Base-by-base conservation (phyloP, 2,329 filamentous ascomycete genomes). In the Juglanconis juglandina region DNA sequence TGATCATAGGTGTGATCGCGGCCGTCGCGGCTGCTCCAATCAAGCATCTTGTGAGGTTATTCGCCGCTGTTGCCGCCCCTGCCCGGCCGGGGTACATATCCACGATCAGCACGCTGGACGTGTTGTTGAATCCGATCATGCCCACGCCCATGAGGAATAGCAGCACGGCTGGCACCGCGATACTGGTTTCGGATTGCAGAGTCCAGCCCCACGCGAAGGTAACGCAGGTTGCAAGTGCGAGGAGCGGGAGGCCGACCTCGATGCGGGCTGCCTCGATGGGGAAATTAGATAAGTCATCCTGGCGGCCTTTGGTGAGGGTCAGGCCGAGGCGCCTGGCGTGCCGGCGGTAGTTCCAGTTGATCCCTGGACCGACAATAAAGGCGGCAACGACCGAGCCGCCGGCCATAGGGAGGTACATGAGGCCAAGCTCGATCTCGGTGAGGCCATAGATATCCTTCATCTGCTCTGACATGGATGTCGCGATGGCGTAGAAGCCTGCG, bases 301-400 rank as follows among this genome's bases (percentile, higher is more conserved):
- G 81, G 9, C 81, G 80, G 52, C 76, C 81, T 65, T 78, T 79
- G 58, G 80, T 80, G 57, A 87, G 78, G 0, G 77, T 68, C 9
- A 89, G 73, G 9, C 82, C 82, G 0, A 84, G 70, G 5, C 72
- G 76, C 9, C 72, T 69, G 11, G 87, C 87, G 60, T 88, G 80
- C 1, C 87, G 82, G 1, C 81, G 78, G 69, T 87, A 92, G 70
- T 90, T 91, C 73, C 81, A 81, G 70, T 91, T 89, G 41, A 90
- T 79, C 1, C 85, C 65, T 2, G 79, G 77, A 1, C 88, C 87
- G 3, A 76, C 75, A 3, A 76, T 67, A 8, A 76, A 65, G 1
- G 79, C 79, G 0, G 81, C 76, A 1, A 77, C 67, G 11, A 81
- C 73, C n/a, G 79, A 81, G 1, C 81, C 82, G 4, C 68, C 72